A percentile compares a stretch with the other conserved stretches of the same genome.
phyloP scores from a whole-genome alignment of 352 stramenopile species.

The Hyaloperonospora arabidopsidis region DNA sequence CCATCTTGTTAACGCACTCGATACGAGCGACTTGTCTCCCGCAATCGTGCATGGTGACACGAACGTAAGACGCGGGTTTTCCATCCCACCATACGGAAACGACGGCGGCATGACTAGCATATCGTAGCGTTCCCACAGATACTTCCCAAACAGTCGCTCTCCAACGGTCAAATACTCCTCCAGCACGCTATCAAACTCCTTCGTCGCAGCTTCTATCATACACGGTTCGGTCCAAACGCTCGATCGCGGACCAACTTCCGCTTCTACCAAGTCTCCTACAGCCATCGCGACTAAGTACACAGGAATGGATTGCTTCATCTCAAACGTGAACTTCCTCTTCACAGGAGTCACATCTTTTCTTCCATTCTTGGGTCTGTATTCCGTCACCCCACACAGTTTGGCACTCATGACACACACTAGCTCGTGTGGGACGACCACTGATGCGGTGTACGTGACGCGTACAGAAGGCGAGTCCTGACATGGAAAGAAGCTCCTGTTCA shows the following conservation, averaged over 20 bases:
- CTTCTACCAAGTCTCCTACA: slow-evolving; percentile 64
- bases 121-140: slow-evolving; percentile 81
- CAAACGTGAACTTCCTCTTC: slow-evolving; percentile 51
- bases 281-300: slow-evolving; percentile 82
- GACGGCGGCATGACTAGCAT: slow-evolving; percentile 79
- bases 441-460: slow-evolving; percentile 93
- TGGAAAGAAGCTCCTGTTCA: slow-evolving; percentile 79
- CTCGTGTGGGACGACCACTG: slow-evolving; percentile 86
- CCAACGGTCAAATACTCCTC: slow-evolving; percentile 68
- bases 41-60: slow-evolving; percentile 67
- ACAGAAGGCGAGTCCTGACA: slow-evolving; percentile 91
- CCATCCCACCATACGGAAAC: slow-evolving; percentile 98
- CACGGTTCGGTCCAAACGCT: slow-evolving; percentile 78
- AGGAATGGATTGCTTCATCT: slow-evolving; percentile 78
- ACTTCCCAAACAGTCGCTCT: slow-evolving; percentile 73
- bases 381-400: slow-evolving; percentile 31
- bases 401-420: slow-evolving; percentile 87
- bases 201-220: slow-evolving; percentile 64
- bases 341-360: slow-evolving; percentile 11
- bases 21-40: slow-evolving; percentile 73
- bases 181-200: slow-evolving; percentile 69
- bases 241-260: slow-evolving; percentile 56
- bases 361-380: slow-evolving; percentile 15
- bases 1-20: slow-evolving; percentile 31
- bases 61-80: slow-evolving; percentile 90